Base-by-base conservation (phyloP, 257 asterid species). In the Capsicum chinense region DNA sequence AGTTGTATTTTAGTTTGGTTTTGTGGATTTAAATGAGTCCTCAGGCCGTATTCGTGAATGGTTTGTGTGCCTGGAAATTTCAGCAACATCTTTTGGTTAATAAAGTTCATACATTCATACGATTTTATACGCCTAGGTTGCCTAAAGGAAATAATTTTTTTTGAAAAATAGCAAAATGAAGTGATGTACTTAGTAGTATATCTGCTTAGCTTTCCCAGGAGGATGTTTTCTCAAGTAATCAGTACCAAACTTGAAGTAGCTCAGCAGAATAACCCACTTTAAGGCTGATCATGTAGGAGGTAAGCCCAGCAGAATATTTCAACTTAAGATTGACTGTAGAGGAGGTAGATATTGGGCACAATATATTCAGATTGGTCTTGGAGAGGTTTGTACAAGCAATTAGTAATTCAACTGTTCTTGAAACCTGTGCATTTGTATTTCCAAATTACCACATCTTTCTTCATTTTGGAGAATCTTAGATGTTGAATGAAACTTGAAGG, bases 171-270 rank as follows among this genome's bases (percentile, higher is more conserved):
- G 16, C 64, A 54, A 78, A 78, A 26, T 78, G 50, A 78, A 33
- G 50, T 54, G 44, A 54, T 7, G 81, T 7, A 3, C 47, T 21
- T 78, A 26, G 64, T 76, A 74, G 16, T 56, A 15, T 78, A 26
- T 78, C 82, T 54, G 64, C 33, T 76, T 26, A 26, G 26, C 26
- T 76, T 76, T 13, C 15, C 81, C 81, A 78, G 54, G 26, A 78
- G 54, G 63, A 21, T 74, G 44, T 78, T 78, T 78, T 54, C 64
- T 78, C 64, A 78, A 78, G 82, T 74, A 63, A 54, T 54, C 64
- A 54, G 7, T 52, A 78, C 50, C 44, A 54, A 78, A 78, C 26
- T 78, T 56, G 15, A 54, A 78, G 82, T 54, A 56, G 15, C 50
- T 78, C 50, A 54, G 64, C 16, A 9, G 81, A 78, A 26, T 14